phyloP scores from a whole-genome alignment of 192 early-diverging fungal species.

The Linnemannia hyalina region DNA sequence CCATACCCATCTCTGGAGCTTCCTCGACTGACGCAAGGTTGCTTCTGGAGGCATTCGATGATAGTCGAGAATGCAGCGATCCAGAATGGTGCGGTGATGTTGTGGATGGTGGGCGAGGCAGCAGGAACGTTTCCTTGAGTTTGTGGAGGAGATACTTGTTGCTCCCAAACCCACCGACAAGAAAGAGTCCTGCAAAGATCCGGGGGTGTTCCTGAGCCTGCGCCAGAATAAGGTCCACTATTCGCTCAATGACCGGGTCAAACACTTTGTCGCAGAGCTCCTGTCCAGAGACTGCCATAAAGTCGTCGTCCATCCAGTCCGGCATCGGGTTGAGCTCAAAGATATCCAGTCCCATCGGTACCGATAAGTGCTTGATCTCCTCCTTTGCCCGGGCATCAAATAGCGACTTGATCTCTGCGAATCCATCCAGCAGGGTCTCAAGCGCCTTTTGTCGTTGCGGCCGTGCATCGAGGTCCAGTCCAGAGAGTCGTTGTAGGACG shows the following conservation, averaged over 20 bases:
- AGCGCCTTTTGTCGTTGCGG: slow-evolving; percentile 46
- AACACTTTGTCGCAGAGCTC: slow-evolving; percentile 58
- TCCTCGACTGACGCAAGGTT: background rate
- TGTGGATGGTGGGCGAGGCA: background rate
- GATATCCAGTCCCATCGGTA: slow-evolving; percentile 37
- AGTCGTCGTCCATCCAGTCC: slow-evolving; percentile 45
- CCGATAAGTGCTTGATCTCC: slow-evolving; percentile 28
- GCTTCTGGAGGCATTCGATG: background rate
- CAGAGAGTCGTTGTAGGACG: slow-evolving; percentile 24
- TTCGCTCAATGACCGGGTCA: slow-evolving; percentile 43
- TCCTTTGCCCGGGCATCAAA: slow-evolving; percentile 24
- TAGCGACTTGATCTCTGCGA: slow-evolving; percentile 31
- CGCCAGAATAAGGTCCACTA: slow-evolving; percentile 40
- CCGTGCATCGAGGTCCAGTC: slow-evolving; percentile 24
- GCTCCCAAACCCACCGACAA: slow-evolving; percentile 62
- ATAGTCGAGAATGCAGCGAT: background rate
- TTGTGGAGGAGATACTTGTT: slow-evolving; percentile 46
- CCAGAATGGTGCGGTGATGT: background rate
- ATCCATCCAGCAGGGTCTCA: slow-evolving; percentile 33
- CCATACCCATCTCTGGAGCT: background rate
- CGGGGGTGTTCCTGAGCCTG: slow-evolving; percentile 36
- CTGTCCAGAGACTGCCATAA: slow-evolving; percentile 36
- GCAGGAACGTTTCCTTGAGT: background rate
- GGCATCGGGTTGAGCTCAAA: slow-evolving; percentile 22
- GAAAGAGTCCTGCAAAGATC: slow-evolving; percentile 46